Evolutionary conservation across 352 stramenopile species (phyloP).

Genomic region (Phytophthora lateralis): DNA sequence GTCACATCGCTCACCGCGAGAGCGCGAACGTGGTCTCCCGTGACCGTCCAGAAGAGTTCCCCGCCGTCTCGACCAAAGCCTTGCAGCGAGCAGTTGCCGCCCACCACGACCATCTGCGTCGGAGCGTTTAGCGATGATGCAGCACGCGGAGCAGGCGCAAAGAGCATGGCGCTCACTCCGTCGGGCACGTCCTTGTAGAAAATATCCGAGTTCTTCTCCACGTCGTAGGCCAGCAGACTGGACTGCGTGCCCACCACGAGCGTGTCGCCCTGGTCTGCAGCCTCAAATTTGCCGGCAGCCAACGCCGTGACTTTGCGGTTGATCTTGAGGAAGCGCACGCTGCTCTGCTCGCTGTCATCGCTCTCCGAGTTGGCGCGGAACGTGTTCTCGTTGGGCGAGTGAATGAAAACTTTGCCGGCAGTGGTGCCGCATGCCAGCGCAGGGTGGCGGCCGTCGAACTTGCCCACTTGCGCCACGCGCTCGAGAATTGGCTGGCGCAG

Average conservation of each 20-base stretch:
- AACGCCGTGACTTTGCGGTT: constrained; percentile 90
- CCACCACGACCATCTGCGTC: constrained; percentile 86
- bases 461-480: constrained; percentile 74
- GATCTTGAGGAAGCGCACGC: constrained; percentile 91
- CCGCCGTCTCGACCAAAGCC: constrained; percentile 82
- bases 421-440: constrained; percentile 85
- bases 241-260: constrained; percentile 90
- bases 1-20: constrained; percentile 80
- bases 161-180: constrained; percentile 84
- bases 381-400: constrained; percentile 84
- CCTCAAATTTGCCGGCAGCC: constrained; percentile 69
- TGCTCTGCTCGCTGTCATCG: constrained; percentile 41
- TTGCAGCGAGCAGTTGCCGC: constrained; percentile 93
- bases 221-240: constrained; percentile 92
- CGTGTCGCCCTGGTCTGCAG: constrained; percentile 65
- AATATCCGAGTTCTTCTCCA: constrained; percentile 94
- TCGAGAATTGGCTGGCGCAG: constrained; percentile 81
- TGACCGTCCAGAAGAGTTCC: constrained; percentile 93
- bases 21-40: constrained; percentile 89
- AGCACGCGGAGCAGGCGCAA: constrained; percentile 51
- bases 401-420: constrained; percentile 91
- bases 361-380: constrained; percentile 47
- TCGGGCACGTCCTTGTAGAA: constrained; percentile 93
- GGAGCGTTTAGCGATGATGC: constrained; percentile 30
- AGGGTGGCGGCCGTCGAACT: constrained; percentile 83